phyloP scores from a whole-genome alignment of 257 asterid species.

The Nicotiana noctiflora region DNA sequence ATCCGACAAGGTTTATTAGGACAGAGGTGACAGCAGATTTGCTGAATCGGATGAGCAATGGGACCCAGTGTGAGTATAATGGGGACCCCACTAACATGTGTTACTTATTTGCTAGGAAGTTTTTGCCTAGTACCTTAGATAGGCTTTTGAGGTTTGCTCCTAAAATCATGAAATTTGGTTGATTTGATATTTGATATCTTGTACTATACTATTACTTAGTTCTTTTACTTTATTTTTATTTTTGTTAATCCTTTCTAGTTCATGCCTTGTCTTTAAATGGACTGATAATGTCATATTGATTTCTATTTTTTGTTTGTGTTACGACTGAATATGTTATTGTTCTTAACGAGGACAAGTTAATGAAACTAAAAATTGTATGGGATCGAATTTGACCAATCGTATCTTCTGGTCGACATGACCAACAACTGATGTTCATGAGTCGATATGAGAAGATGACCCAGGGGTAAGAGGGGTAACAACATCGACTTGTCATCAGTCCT shows the following conservation, averaged over 20 bases:
- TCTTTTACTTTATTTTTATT: background rate
- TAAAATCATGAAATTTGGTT: conserved; percentile 27
- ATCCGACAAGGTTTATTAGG: conserved; percentile 43
- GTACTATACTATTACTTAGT: too few relatives aligned
- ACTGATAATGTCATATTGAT: background rate
- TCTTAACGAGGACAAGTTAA: background rate
- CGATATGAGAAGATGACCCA: too few relatives aligned
- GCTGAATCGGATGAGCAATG: conserved; percentile 34
- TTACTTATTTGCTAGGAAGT: conserved; percentile 73
- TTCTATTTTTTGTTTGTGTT: background rate
- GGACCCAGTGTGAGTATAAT: conserved; percentile 38
- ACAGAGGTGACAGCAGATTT: conserved; percentile 31
- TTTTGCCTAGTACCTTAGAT: conserved; percentile 38
- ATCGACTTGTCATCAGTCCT: too few relatives aligned
- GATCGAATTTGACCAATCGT: too few relatives aligned
- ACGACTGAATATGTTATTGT: background rate
- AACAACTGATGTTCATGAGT: too few relatives aligned
- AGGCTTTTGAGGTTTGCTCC: conserved; percentile 53
- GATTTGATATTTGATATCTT: background rate
- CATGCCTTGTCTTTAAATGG: background rate
- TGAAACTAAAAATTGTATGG: background rate
- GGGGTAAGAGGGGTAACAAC: too few relatives aligned
- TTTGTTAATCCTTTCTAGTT: background rate
- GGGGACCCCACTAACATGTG: conserved; percentile 44
- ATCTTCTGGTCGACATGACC: too few relatives aligned